Evolutionary conservation across 2,329 filamentous ascomycete species (phyloP), one percentile per base, ranked within the genome.

Genomic region (Aspergillus oerlinghausenensis): DNA sequence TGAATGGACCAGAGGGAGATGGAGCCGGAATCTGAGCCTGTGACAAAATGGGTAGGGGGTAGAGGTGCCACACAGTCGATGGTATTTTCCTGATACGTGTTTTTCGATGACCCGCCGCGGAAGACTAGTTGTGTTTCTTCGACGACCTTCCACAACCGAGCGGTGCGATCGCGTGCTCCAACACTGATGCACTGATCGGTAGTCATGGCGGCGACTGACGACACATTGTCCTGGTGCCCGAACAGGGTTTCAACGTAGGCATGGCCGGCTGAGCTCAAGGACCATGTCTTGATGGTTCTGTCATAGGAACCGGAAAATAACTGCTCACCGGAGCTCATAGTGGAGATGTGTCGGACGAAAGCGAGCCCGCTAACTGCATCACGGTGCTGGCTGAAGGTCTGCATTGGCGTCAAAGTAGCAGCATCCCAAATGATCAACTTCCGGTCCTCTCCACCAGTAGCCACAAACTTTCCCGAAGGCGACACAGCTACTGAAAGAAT

Each of bases 61-160:
- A 99, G 84, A 79, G 96, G 91, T 57, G 92, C 89, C 26, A 97
- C 86, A 59, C 92, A 87, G 74, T 99, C 94, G 75, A 97, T 92
- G 69, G 88, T 95, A 55, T 92, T 93, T 73, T 97, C 86, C 47
- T 82, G 77, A 60, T 86, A 84, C 9, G 75, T 66, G 17, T 78
- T 75, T 50, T 71, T 79, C 45, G 71, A 77, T 49, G 72, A 76
- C 60, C 92, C 91, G 56, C 92, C 93, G 50, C 93, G 88, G 75
- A 97, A 99, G 1, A 97, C 92, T 6, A 99, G 84, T 72, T 99
- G 94, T 1, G 89, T 90, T 77, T 99, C 93, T 67, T 99, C 94
- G 4, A 90, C 86, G 1, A 99, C 92, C 75, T 97, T 97, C 94
- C 94, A 99, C 65, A 96, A 77, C 57, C 94, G 83, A 42, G 93